phyloP scores from a whole-genome alignment of 495 filamentous ascomycete genomes.

The Peziza echinospora region DNA sequence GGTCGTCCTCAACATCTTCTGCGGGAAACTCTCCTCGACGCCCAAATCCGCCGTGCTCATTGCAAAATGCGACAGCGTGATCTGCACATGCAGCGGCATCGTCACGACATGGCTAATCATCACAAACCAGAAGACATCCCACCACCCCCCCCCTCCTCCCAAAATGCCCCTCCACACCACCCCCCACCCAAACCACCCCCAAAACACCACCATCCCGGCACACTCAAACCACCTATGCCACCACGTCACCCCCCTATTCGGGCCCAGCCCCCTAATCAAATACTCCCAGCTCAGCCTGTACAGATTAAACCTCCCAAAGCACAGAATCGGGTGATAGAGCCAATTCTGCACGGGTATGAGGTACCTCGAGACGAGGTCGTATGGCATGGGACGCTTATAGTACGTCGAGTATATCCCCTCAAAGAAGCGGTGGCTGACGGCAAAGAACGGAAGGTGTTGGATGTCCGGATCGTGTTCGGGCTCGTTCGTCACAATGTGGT shows the following conservation, averaged over 20 bases:
- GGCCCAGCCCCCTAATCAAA: slow-evolving; percentile 52
- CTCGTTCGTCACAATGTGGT: slow-evolving; percentile 91
- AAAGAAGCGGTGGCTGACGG: slow-evolving; percentile 72
- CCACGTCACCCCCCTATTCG: slow-evolving; percentile 59
- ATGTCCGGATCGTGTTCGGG: slow-evolving; percentile 97
- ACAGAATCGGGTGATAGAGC: slow-evolving; percentile 68
- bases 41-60: slow-evolving; percentile 91
- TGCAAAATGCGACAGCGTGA: slow-evolving; percentile 88
- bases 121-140: slow-evolving; percentile 50
- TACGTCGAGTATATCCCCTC: slow-evolving; percentile 59
- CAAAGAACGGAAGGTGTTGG: slow-evolving; percentile 89
- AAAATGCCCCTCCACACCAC: slow-evolving; percentile 60
- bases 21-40: slow-evolving; percentile 70
- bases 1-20: slow-evolving; percentile 90
- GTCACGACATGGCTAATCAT: slow-evolving; percentile 75
- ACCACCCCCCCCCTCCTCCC: slow-evolving; percentile 38
- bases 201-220: slow-evolving; percentile 66
- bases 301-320: slow-evolving; percentile 80
- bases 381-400: slow-evolving; percentile 70
- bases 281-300: slow-evolving; percentile 69
- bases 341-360: slow-evolving; percentile 57
- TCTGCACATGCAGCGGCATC: slow-evolving; percentile 78
- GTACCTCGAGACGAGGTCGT: slow-evolving; percentile 52
- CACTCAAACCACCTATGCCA: slow-evolving; percentile 83
- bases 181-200: slow-evolving; percentile 82